Evolutionary conservation across 2,329 filamentous ascomycete genomes (phyloP).

Genomic region (Colletotrichum somersetense): DNA sequence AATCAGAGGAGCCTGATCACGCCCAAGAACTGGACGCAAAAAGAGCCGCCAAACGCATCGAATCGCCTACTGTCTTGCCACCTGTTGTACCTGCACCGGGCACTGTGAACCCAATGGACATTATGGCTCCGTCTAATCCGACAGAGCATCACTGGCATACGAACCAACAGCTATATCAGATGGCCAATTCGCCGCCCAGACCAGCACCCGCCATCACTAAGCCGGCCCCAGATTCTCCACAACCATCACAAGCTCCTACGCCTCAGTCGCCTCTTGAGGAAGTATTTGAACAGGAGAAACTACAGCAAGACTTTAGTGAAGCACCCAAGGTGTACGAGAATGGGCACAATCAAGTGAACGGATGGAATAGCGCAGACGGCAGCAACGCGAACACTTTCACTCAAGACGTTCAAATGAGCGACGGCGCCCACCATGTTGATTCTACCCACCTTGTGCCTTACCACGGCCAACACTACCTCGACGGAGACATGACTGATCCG

Average conservation of each 20-base stretch:
- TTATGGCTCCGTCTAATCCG: slow-evolving; percentile 60
- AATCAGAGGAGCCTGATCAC: slow-evolving; percentile 18
- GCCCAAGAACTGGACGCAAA: slow-evolving; percentile 13
- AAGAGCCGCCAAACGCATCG: background rate
- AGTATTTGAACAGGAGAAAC: slow-evolving; percentile 26
- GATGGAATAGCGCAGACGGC: background rate
- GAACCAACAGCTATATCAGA: slow-evolving; percentile 52
- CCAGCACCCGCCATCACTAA: slow-evolving; percentile 45
- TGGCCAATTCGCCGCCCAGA: slow-evolving; percentile 44
- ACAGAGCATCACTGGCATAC: slow-evolving; percentile 51
- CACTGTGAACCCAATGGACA: slow-evolving; percentile 67
- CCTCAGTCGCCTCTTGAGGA: slow-evolving; percentile 39
- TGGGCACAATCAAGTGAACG: background rate
- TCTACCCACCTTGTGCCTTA: slow-evolving; percentile 33
- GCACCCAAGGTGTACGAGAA: slow-evolving; percentile 15
- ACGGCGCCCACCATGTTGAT: slow-evolving; percentile 17
- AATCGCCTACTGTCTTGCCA: slow-evolving; percentile 45
- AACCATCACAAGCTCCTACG: slow-evolving; percentile 48
- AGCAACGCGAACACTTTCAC: background rate
- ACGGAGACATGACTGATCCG: slow-evolving; percentile 46
- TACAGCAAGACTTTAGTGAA: slow-evolving; percentile 20
- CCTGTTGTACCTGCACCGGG: slow-evolving; percentile 55
- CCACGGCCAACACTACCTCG: slow-evolving; percentile 38
- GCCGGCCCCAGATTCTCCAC: slow-evolving; percentile 42
- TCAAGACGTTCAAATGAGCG: slow-evolving; percentile 25